Evolutionary conservation across 2,329 filamentous ascomycete genomes (phyloP), one percentile per base, ranked within the genome.

Genomic region (Sporothrix luriei): DNA sequence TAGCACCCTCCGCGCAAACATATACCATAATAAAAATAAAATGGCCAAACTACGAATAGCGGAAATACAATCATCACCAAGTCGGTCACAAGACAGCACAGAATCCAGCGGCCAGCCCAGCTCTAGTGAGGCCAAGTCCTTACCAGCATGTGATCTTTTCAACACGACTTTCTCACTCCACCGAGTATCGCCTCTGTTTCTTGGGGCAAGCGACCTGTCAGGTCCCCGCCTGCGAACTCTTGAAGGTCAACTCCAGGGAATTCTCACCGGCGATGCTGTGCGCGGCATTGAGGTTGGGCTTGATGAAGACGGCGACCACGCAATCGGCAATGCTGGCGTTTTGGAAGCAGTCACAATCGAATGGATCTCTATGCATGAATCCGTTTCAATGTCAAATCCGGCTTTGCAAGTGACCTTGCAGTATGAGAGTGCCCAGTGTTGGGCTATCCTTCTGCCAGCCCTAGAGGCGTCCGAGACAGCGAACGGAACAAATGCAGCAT

Each of bases 131-230:
- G 21, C n/a, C 38, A 9, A 3, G 7, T 4, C 29, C 2, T 52
- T 51, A 24, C 55, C 84, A n/a, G 9, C n/a, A 52, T 69, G 70
- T 70, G 64, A 71, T 43, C 52, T 88, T 76, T 86, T 85, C 79
- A 85, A 86, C 78, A 87, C 84, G 0, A 87, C 85, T 16, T 88
- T 87, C 72, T 84, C 85, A 3, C 83, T 83, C 6, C 83, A 87
- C 74, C 84, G 85, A 61, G 81, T 83, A 2, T 87, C 86, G 0
- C 85, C 85, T 1, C 78, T 88, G 0, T 82, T 83, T 74, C 70
- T 85, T 26, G 84, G 84, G 29, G 68, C 76, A 3, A 76, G 81
- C 2, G 52, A 74, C 0, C 78, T 87, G 0, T 78, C 78, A 0
- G 61, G 76, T 0, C 54, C 75, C 0, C 80, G 82, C 3, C 79